A percentile compares a stretch with the other conserved stretches of the same genome.
Conservation (phyloP, 345 rosid species). For the Conringia planisiliqua region DNA sequence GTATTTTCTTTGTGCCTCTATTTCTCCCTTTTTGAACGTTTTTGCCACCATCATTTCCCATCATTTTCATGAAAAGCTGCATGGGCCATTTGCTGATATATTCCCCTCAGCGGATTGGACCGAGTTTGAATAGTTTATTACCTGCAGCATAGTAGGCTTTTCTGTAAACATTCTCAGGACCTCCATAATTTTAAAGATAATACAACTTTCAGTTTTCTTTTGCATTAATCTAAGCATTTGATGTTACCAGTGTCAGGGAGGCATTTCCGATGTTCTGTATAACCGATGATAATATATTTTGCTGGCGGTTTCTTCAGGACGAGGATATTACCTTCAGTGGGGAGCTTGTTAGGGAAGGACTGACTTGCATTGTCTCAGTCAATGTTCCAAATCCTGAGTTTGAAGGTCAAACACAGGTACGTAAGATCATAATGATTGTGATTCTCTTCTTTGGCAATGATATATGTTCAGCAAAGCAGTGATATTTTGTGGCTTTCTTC, state of each 20-base stretch:
- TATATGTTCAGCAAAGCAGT: background rate
- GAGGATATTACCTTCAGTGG: constrained; percentile 74
- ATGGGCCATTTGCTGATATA: constrained; percentile 32
- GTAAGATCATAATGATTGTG: background rate
- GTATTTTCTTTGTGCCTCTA: background rate
- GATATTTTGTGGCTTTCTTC: background rate
- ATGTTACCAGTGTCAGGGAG: constrained; percentile 33
- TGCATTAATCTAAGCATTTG: background rate
- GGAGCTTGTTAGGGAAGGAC: constrained; percentile 86
- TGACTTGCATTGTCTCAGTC: constrained; percentile 82
- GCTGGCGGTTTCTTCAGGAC: constrained; percentile 46
- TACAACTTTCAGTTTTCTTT: background rate
- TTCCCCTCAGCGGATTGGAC: background rate
- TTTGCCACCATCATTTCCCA: background rate
- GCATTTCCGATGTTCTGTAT: constrained; percentile 5
- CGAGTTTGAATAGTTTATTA: background rate
- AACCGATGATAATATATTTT: background rate
- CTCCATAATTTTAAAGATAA: background rate
- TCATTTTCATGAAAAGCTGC: constrained; percentile 37
- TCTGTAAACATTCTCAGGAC: background rate
- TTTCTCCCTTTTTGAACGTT: background rate
- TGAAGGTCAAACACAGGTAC: constrained; percentile 97
- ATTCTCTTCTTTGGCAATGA: constrained; percentile 1
- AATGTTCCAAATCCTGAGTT: constrained; percentile 92
- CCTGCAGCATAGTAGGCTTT: background rate